Conservation (phyloP, 345 rosid genomes). For the Lepidium sativum region DNA sequence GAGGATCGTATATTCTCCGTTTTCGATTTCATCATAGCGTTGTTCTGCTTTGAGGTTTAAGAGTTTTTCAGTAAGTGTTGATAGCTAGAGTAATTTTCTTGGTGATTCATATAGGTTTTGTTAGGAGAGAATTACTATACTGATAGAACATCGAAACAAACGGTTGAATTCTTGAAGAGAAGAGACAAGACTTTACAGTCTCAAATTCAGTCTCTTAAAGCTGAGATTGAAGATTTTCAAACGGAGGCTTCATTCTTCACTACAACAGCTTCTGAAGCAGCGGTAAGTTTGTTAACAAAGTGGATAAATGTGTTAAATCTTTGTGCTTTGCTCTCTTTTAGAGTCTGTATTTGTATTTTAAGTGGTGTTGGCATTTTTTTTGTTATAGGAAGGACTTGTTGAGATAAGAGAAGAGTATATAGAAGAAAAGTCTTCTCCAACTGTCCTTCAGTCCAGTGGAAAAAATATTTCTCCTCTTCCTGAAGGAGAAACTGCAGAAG, state of each 20-base stretch:
- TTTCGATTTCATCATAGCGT: background rate
- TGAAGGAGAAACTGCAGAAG: slow-evolving; percentile 26
- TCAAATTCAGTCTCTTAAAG: slow-evolving; percentile 50
- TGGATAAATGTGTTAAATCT: background rate
- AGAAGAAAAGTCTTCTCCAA: slow-evolving; percentile 23
- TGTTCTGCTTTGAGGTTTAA: background rate
- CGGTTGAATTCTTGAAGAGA: slow-evolving; percentile 66
- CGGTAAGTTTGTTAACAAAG: slow-evolving; percentile 34
- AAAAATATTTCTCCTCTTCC: slow-evolving; percentile 6
- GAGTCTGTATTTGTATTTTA: background rate
- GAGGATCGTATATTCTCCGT: background rate
- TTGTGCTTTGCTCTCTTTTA: background rate
- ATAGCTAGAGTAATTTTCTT: background rate
- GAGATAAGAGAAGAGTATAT: slow-evolving; percentile 84
- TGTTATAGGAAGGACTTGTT: slow-evolving; percentile 68
- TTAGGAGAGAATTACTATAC: slow-evolving; percentile 74
- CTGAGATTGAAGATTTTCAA: slow-evolving; percentile 62
- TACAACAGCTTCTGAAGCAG: slow-evolving; percentile 68
- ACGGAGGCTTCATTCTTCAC: slow-evolving; percentile 75
- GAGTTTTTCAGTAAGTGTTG: background rate
- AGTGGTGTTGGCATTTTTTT: background rate
- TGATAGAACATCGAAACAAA: slow-evolving; percentile 71
- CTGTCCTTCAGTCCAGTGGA: background rate
- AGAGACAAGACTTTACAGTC: slow-evolving; percentile 64
- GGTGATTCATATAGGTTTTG: slow-evolving; percentile 45